Percentiles rank a stretch among this genome's conserved stretches.
Evolutionary conservation across 768 basidiomycete species (phyloP).

Genomic region (Boletus rex-veris): DNA sequence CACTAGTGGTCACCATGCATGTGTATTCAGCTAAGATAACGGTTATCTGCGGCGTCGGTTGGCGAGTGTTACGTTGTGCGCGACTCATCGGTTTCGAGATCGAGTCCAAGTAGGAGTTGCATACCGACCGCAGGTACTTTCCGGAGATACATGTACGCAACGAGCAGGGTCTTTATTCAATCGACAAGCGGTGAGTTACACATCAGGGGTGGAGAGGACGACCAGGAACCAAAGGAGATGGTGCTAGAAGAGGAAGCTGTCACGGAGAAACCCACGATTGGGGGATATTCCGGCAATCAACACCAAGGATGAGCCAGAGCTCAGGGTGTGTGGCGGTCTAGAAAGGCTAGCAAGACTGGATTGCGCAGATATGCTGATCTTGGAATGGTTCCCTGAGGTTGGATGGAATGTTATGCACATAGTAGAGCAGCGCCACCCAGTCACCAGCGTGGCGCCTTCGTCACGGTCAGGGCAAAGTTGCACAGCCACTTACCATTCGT

Average conservation of each 20-base stretch:
- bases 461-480: neutral
- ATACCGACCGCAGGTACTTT: neutral
- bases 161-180: neutral
- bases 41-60: slow-evolving; percentile 8
- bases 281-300: neutral
- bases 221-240: slow-evolving; percentile 3
- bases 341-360: no score
- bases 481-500: slow-evolving; percentile 18
- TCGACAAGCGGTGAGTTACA: neutral
- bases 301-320: neutral
- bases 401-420: neutral
- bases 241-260: slow-evolving; percentile 2
- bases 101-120: neutral
- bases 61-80: slow-evolving; percentile 1
- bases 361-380: neutral
- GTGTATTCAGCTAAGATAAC: slow-evolving; percentile 10
- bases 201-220: slow-evolving; percentile 1
- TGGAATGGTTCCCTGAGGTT: no score
- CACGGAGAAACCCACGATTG: slow-evolving; percentile 7
- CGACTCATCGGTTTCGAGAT: neutral
- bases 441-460: no score
- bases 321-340: slow-evolving; percentile 12
- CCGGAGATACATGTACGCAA: neutral
- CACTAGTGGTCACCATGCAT: neutral
- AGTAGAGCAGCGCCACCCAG: no score